Evolutionary conservation across 176 grass and related monocot species (phyloP), one percentile per base, ranked within the genome.

Genomic region (Musa itinerans): DNA sequence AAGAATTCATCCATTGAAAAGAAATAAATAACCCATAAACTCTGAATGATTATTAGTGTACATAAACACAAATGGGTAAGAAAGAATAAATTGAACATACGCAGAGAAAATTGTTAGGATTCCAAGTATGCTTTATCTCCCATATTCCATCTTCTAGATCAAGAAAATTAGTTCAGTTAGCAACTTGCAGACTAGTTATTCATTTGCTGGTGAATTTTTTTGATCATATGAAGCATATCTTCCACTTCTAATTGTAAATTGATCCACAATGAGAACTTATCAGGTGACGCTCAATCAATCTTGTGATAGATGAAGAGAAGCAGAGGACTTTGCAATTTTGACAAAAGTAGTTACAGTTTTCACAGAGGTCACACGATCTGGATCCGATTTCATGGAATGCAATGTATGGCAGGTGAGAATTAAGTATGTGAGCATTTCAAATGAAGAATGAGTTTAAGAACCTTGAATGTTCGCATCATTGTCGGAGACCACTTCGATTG

Each of bases 321-420:
- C 15, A 69, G 52, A 78, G 52, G 4, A 56, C 14, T 81, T 90
- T 52, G 90, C 74, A 71, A 96, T 96, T 81, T 92, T 90, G 50
- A 92, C 79, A 78, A 90, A 84, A 79, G 90, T 96, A 56, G 89
- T 96, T 62, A 92, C 90, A 67, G 89, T 79, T 82, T 90, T 88
- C 52, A 96, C 75, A 63, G 85, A 96, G 76, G 87, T 86, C 78
- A 90, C 81, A 52, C 79, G 89, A 84, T 89, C 63, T 53, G 76
- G 34, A 57, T 79, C 89, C 89, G 75, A 62, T 71, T 51, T 82
- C 12, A 78, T 59, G 76, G n/a, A 68, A 52, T 81, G n/a, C 10
- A 68, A 52, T 21, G 23, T 20, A 29, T 7, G 1, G 19, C 22
- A 16, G 2, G 4, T 29, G 74, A 3, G 63, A 13, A 53, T 25